Evolutionary conservation across 2,329 filamentous ascomycete species (phyloP).

Genomic region (Cyanodermella asteris): DNA sequence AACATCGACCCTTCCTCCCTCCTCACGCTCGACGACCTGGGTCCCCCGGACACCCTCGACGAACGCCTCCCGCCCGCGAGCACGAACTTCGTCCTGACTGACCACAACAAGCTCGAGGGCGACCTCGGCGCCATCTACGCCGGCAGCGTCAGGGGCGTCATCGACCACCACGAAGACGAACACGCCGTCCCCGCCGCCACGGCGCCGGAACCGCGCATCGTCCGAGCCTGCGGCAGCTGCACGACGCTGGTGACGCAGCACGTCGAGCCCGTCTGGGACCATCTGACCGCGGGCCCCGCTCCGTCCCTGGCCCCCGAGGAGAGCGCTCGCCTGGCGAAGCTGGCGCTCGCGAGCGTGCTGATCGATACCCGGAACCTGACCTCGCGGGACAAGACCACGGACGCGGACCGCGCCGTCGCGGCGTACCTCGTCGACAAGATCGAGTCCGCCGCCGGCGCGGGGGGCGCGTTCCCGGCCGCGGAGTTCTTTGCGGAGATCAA

Average conservation of each 20-base stretch:
- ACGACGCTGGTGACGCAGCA: constrained; percentile 33
- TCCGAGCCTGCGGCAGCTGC: constrained; percentile 36
- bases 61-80: constrained; percentile 17
- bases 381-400: constrained; percentile 24
- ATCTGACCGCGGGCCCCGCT: constrained; percentile 17
- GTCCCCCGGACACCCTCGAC: constrained; percentile 13
- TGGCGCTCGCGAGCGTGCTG: constrained; percentile 25
- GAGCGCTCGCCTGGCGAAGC: constrained; percentile 24
- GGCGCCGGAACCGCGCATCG: constrained; percentile 24
- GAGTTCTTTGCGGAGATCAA: constrained; percentile 30
- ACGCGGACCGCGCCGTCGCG: constrained; percentile 24
- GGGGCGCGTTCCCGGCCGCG: constrained; percentile 22
- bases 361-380: constrained; percentile 27
- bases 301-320: constrained; percentile 19
- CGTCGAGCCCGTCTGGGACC: constrained; percentile 20
- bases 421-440: constrained; percentile 30
- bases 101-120: constrained; percentile 27
- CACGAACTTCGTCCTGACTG: constrained; percentile 25
- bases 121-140: constrained; percentile 24
- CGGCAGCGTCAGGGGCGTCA: constrained; percentile 20
- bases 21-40: constrained; percentile 29
- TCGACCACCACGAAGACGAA: constrained; percentile 44
- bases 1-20: constrained; percentile 23
- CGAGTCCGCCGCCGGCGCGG: constrained; percentile 6
- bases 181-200: constrained; percentile 23